These are phyloP conservation scores for apple (Malus domestica) DNA, from an alignment of 306 rosid genomes.

Conservation along the genomic window DNA sequence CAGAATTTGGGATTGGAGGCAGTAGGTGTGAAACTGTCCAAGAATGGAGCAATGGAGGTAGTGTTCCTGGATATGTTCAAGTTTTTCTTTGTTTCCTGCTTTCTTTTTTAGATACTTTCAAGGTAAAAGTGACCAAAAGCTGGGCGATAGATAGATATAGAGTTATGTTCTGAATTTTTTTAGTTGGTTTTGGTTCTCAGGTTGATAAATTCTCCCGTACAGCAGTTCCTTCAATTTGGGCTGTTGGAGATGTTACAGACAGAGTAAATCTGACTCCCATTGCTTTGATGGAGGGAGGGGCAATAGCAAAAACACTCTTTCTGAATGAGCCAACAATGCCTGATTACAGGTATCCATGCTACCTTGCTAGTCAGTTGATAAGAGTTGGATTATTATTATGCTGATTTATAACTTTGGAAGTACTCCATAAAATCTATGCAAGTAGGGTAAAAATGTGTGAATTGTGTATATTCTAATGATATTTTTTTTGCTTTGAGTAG, in stretches of 20 bases:
- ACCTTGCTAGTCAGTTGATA: conserved; percentile 6
- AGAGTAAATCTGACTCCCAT: conserved; percentile 93
- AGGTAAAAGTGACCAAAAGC: neutral
- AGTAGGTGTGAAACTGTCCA: conserved; percentile 61
- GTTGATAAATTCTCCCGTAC: conserved; percentile 91
- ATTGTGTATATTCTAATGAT: conserved; percentile 14
- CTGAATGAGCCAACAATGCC: conserved; percentile 86
- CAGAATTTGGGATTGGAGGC: conserved; percentile 93
- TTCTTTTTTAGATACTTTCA: neutral
- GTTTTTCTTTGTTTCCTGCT: conserved; percentile 4
- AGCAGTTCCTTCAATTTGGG: conserved; percentile 93
- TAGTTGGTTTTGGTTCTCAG: conserved; percentile 27
- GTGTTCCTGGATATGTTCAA: conserved; percentile 3
- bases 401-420: neutral
- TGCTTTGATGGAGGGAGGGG: conserved; percentile 97
- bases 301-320: conserved; percentile 72
- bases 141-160: neutral
- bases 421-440: neutral
- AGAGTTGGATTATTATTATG: neutral
- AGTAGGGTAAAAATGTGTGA: neutral
- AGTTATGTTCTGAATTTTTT: neutral
- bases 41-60: conserved; percentile 93
- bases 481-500: conserved; percentile 32
- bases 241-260: conserved; percentile 92
- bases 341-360: conserved; percentile 61